phyloP scores from a whole-genome alignment of 2,329 filamentous ascomycete species.

The Aspergillus sp. region DNA sequence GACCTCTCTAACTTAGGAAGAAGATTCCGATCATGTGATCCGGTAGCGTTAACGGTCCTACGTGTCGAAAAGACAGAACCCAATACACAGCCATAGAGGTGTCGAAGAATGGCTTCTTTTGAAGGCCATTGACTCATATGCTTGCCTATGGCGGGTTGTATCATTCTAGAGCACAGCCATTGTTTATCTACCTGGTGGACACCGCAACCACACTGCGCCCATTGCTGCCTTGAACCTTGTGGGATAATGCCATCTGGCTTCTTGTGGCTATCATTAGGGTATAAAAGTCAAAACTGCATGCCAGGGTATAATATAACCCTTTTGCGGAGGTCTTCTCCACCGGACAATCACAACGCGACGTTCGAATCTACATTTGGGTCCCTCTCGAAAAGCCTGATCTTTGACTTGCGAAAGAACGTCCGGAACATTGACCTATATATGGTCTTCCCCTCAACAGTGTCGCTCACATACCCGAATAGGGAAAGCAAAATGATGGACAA shows the following conservation, averaged over 20 bases:
- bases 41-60: not conserved
- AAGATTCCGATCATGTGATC: not conserved
- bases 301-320: not conserved
- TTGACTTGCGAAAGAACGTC: conserved; percentile 41
- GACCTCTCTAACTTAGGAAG: not conserved
- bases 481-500: conserved; percentile 64
- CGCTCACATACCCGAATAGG: conserved; percentile 61
- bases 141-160: too few relatives aligned
- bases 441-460: conserved; percentile 60
- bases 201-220: not conserved
- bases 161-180: not conserved
- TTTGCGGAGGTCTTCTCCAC: not conserved
- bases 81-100: too few relatives aligned
- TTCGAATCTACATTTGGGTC: conserved; percentile 16
- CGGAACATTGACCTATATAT: conserved; percentile 52
- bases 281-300: not conserved
- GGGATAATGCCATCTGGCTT: not conserved
- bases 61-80: too few relatives aligned
- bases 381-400: conserved; percentile 30
- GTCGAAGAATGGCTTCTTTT: too few relatives aligned
- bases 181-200: not conserved
- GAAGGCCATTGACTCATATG: too few relatives aligned
- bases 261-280: too few relatives aligned
- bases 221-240: not conserved
- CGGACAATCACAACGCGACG: not conserved